These are phyloP conservation scores for Bjerkandera adusta DNA, from an alignment of 1,284 basidiomycete genomes.

Conservation along the genomic window DNA sequence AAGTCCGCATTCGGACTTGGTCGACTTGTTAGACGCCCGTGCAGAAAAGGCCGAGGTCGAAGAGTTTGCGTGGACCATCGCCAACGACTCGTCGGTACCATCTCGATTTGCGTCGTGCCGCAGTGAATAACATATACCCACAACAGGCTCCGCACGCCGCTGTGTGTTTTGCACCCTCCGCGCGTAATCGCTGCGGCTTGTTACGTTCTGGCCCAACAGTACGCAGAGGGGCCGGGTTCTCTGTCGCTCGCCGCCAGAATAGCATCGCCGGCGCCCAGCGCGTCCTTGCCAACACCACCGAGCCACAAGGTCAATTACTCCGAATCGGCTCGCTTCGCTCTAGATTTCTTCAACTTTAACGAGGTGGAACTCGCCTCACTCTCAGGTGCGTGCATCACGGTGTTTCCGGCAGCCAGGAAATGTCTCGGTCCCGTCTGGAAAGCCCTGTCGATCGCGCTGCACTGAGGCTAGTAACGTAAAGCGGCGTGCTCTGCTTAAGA, in stretches of 20 bases:
- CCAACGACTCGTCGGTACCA: constrained; percentile 75
- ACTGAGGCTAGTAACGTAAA: too few species aligned
- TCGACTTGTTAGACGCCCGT: constrained; percentile 59
- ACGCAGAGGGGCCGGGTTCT: constrained; percentile 68
- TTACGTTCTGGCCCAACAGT: constrained; percentile 69
- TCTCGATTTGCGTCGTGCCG: constrained; percentile 1
- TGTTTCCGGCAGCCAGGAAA: too few species aligned
- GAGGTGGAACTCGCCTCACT: constrained; percentile 55
- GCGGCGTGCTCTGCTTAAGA: too few species aligned
- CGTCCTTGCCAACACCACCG: constrained; percentile 47
- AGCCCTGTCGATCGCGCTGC: too few species aligned
- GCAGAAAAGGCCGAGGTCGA: constrained; percentile 49
- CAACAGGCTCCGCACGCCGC: constrained; percentile 68
- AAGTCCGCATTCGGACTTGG: constrained; percentile 77
- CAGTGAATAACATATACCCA: constrained; percentile 1
- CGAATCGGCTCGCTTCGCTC: constrained; percentile 61
- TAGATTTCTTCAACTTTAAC: constrained; percentile 64
- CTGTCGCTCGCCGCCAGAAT: constrained; percentile 65
- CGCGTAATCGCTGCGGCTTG: constrained; percentile 72
- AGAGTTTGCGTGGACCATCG: constrained; percentile 79
- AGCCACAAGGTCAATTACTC: constrained; percentile 71
- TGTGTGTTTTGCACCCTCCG: constrained; percentile 67
- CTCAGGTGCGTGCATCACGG: constrained; percentile 44
- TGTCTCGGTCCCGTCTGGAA: too few species aligned
- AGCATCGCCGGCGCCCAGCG: constrained; percentile 30